Evolutionary conservation across 75 land plant species (phyloP).

Genomic region (Picea sitchensis): DNA sequence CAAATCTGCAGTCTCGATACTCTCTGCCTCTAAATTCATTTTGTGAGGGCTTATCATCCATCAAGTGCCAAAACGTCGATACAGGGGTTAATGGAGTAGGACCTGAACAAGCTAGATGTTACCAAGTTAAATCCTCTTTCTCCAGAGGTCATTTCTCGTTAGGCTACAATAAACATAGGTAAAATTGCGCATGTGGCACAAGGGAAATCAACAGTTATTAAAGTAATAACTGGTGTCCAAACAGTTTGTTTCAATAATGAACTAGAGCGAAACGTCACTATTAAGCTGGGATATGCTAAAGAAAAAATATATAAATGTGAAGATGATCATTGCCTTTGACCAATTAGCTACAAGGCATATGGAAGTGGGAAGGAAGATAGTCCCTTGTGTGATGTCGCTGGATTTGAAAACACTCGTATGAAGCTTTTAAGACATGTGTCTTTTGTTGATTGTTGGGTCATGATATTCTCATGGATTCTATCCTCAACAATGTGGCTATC

Average conservation of each 20-base stretch:
- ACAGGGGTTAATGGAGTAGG: conserved; percentile 30
- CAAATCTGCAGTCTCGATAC: no score
- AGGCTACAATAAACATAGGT: conserved; percentile 53
- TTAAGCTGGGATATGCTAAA: conserved; percentile 95
- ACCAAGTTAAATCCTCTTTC: conserved; percentile 23
- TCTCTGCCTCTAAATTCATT: no score
- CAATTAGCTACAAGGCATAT: conserved; percentile 91
- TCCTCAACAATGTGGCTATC: conserved; percentile 98
- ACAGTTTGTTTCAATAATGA: conserved; percentile 97
- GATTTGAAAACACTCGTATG: conserved; percentile 85
- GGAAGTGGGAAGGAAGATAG: conserved; percentile 95
- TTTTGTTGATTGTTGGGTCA: conserved; percentile 99
- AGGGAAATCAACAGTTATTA: conserved; percentile 97
- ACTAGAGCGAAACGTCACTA: conserved; percentile 92
- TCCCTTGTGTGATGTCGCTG: conserved; percentile 91
- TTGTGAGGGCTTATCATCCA: no score
- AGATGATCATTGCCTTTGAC: conserved; percentile 87
- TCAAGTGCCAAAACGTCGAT: no score
- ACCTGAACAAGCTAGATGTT: conserved; percentile 29
- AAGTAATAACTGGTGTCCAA: conserved; percentile 96
- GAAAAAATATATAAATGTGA: conserved; percentile 96
- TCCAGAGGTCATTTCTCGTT: conserved; percentile 26
- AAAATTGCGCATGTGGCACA: conserved; percentile 99
- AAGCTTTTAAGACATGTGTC: conserved; percentile 91
- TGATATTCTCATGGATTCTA: conserved; percentile 99